Evolutionary conservation across 441 rosid genomes (phyloP), one percentile per base, ranked within the genome.

Genomic region (Brassica hybrid): DNA sequence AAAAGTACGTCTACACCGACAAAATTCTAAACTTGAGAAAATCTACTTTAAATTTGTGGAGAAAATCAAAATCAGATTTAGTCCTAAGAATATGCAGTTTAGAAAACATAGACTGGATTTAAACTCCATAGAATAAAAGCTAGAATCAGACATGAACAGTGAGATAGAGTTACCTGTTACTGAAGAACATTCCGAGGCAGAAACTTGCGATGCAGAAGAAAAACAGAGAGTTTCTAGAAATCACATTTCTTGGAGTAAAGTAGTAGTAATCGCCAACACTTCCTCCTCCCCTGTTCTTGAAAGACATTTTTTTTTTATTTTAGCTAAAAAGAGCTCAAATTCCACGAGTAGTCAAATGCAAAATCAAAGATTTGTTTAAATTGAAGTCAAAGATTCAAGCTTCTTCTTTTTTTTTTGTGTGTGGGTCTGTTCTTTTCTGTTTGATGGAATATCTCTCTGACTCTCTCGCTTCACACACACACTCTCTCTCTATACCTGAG

Each of bases 111-210:
- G 9, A 34, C 41, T 34, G 2, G 10, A 34, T 34, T 34, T 34
- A 7, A 32, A 27, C 8, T 67, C 60, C 16, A 63, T 14, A 50
- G 13, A 32, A 61, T 13, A 38, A 9, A 8, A 63, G 16, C 58
- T 12, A 70, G 58, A 76, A 71, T 57, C 62, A 43, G 56, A 72
- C 43, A 71, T 57, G 76, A 65, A 77, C 76, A 72, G 38, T 64
- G 59, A 27, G 13, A 54, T 56, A 27, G 30, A 12, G 19, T 21
- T 17, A 89, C 98, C 96, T 87, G 79, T 90, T 90, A 52, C 90
- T 88, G 96, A 94, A 89, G 87, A 90, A 76, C 88, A 87, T 83
- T 69, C 96, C 98, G 2, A 88, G 85, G 62, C 86, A 85, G 83
- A 92, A 94, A 84, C 94, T 83, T 36, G 86, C 60, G 75, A 89